Conservation (phyloP, 345 rosid genomes). For the Cardamine resedifolia region DNA sequence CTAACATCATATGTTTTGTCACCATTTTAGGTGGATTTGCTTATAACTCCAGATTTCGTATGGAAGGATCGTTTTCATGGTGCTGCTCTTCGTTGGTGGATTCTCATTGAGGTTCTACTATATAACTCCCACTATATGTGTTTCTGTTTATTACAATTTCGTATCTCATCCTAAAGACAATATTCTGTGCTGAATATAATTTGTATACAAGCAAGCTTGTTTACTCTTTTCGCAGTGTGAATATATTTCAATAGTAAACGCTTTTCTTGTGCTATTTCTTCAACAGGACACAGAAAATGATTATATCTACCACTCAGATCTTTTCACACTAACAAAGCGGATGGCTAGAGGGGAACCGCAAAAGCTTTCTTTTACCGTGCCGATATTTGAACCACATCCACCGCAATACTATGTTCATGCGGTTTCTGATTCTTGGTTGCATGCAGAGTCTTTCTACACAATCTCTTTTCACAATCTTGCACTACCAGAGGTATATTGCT, state of each 20-base stretch:
- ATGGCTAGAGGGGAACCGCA: conserved; percentile 87
- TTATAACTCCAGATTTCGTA: conserved; percentile 71
- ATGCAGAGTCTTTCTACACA: conserved; percentile 87
- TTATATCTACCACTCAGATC: conserved; percentile 95
- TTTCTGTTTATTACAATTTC: not conserved
- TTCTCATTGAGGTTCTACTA: conserved; percentile 77
- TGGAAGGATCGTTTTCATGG: conserved; percentile 99
- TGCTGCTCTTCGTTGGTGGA: conserved; percentile 93
- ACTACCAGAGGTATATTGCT: conserved; percentile 73
- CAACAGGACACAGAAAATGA: conserved; percentile 96
- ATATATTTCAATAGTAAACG: conserved; percentile 9
- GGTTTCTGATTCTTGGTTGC: conserved; percentile 98
- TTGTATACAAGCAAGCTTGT: not conserved
- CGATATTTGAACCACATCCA: conserved; percentile 98
- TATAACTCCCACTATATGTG: conserved; percentile 2
- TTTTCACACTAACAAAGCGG: conserved; percentile 81
- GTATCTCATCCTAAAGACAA: conserved; percentile 4
- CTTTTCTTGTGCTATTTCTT: conserved; percentile 26
- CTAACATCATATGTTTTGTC: conserved; percentile 22
- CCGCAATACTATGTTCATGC: conserved; percentile 96
- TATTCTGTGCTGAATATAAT: conserved; percentile 1
- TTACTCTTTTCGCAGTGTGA: conserved; percentile 12
- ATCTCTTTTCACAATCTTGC: conserved; percentile 86
- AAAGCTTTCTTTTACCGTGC: conserved; percentile 90
- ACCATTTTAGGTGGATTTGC: conserved; percentile 72